phyloP scores from a whole-genome alignment of 2,329 filamentous ascomycete genomes.

The Dendrostoma leiphaemia region DNA sequence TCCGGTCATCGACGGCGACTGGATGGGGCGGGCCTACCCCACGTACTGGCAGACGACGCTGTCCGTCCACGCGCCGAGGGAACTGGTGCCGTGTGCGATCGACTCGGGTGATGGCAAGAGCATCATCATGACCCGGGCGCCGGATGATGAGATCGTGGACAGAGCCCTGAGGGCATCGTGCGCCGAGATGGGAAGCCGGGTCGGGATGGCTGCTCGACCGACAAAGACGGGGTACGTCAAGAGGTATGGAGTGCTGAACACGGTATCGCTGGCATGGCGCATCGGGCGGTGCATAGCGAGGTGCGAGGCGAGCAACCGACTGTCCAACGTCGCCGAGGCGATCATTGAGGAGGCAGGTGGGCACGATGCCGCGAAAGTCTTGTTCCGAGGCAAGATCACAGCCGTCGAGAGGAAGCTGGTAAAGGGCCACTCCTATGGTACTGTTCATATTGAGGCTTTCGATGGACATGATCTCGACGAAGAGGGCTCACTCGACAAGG shows the following conservation, averaged over 20 bases:
- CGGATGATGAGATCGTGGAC: conserved; percentile 40
- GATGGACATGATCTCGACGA: conserved; percentile 23
- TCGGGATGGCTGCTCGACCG: conserved; percentile 32
- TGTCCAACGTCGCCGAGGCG: conserved; percentile 43
- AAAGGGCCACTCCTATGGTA: conserved; percentile 48
- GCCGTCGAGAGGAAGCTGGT: conserved; percentile 46
- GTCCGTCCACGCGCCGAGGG: conserved; percentile 37
- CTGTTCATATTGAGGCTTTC: conserved; percentile 26
- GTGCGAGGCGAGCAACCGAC: conserved; percentile 38
- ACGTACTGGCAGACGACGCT: conserved; percentile 31
- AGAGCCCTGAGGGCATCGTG: conserved; percentile 38
- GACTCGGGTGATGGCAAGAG: conserved; percentile 43
- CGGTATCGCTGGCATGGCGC: conserved; percentile 37
- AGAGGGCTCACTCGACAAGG: conserved; percentile 1
- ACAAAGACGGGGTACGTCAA: conserved; percentile 31
- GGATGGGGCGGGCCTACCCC: conserved; percentile 29
- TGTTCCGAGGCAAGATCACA: conserved; percentile 53
- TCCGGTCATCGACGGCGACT: conserved; percentile 32
- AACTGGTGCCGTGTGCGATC: conserved; percentile 42
- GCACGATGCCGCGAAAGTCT: conserved; percentile 40
- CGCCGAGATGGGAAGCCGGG: conserved; percentile 39
- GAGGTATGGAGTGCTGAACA: conserved; percentile 33
- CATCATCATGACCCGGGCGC: conserved; percentile 39
- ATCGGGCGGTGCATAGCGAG: conserved; percentile 49
- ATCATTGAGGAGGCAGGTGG: conserved; percentile 49